These are phyloP conservation scores for Alternaria hordeiaustralica DNA, from an alignment of 2,329 filamentous ascomycete species.

Conservation along the genomic window DNA sequence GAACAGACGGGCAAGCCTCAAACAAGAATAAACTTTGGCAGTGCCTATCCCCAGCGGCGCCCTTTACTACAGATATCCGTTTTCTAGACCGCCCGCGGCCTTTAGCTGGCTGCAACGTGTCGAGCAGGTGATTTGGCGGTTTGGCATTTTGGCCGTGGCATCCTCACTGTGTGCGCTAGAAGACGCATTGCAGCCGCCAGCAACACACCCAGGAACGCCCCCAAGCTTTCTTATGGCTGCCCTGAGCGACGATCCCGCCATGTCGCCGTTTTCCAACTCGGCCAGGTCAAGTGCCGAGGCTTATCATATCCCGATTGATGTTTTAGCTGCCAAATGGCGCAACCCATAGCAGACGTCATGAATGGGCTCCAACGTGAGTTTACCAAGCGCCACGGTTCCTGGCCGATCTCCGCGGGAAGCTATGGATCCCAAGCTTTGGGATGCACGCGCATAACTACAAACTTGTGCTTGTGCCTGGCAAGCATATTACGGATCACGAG, in stretches of 20 bases:
- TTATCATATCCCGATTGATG: slow-evolving; percentile 12
- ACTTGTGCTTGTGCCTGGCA: slow-evolving; percentile 9
- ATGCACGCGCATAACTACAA: slow-evolving; percentile 5
- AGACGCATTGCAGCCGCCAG: slow-evolving; percentile 17
- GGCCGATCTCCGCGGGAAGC: slow-evolving; percentile 18
- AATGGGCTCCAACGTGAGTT: slow-evolving; percentile 35
- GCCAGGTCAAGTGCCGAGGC: slow-evolving; percentile 6
- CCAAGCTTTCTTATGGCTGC: slow-evolving; percentile 1
- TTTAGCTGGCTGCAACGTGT: neutral
- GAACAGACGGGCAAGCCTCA: neutral
- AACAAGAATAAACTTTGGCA: neutral
- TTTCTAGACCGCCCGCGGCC: neutral
- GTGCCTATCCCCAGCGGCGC: neutral
- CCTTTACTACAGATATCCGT: neutral
- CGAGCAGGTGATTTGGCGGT: neutral
- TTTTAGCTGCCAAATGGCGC: slow-evolving; percentile 26
- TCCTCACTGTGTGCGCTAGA: slow-evolving; percentile 3
- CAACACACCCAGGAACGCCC: slow-evolving; percentile 14
- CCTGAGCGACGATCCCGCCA: slow-evolving; percentile 2
- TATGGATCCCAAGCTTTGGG: slow-evolving; percentile 16
- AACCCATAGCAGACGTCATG: slow-evolving; percentile 32
- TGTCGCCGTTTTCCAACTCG: neutral
- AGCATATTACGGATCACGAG: slow-evolving; percentile 16
- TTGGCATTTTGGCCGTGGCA: neutral
- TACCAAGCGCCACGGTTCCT: slow-evolving; percentile 21